Conservation (phyloP, 2,329 filamentous ascomycete genomes). For the Arthroderma sp. region DNA sequence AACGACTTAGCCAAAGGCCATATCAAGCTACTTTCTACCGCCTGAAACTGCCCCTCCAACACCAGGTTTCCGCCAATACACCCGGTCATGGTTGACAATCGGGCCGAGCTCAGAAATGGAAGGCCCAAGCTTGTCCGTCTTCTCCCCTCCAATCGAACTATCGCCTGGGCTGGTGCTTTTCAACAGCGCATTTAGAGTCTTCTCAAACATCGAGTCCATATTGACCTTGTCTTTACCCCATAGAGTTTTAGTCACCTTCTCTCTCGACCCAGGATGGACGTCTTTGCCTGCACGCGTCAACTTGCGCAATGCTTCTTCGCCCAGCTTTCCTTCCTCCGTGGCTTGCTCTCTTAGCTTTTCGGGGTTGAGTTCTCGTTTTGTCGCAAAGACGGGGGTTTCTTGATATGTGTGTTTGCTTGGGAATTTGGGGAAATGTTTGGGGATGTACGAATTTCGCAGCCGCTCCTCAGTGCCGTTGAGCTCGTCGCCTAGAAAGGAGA, state of each 20-base stretch:
- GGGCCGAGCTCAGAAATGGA: constrained; percentile 32
- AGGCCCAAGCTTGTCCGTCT: not conserved
- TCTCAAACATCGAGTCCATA: constrained; percentile 42
- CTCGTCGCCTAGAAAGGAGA: constrained; percentile 38
- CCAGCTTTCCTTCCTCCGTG: constrained; percentile 51
- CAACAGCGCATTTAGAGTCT: constrained; percentile 40
- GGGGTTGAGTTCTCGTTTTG: constrained; percentile 46
- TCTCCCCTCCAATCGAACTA: constrained; percentile 13
- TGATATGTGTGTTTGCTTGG: constrained; percentile 54
- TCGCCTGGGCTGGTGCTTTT: constrained; percentile 24
- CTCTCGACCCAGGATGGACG: constrained; percentile 28
- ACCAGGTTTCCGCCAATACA: constrained; percentile 41
- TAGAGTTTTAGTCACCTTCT: constrained; percentile 25
- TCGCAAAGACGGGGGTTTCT: constrained; percentile 42
- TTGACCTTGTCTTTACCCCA: constrained; percentile 27
- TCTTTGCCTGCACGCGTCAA: constrained; percentile 39
- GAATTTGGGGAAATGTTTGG: constrained; percentile 47
- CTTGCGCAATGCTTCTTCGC: constrained; percentile 52
- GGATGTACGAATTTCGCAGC: constrained; percentile 40
- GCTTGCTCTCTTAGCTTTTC: constrained; percentile 48
- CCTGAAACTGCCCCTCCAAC: constrained; percentile 6
- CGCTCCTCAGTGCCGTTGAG: constrained; percentile 37
- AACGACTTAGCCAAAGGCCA: too few relatives aligned
- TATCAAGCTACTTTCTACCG: too few relatives aligned
- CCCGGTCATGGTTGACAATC: constrained; percentile 48